Percentiles rank a stretch among this genome's conserved stretches.
Conservation (phyloP, 371 early-diverging fungal species). For the Circinella minor region DNA sequence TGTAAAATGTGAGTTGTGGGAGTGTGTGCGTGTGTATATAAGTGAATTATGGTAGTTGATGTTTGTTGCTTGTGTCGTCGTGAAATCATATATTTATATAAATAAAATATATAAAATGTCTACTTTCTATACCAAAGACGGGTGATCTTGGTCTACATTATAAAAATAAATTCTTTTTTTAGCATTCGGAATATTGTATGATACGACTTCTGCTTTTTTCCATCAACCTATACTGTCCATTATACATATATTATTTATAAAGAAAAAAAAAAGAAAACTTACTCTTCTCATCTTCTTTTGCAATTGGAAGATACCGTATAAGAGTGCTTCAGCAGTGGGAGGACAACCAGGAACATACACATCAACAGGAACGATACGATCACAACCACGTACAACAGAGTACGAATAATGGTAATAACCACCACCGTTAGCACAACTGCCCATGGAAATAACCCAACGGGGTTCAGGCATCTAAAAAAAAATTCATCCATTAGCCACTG, state of each 20-base stretch:
- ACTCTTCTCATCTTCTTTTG: slow-evolving; percentile 95
- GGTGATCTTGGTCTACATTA: slow-evolving; percentile 52
- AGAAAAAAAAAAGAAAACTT: slow-evolving; percentile 20
- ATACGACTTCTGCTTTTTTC: neutral
- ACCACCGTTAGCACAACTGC: slow-evolving; percentile 96
- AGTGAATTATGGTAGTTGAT: too few species aligned
- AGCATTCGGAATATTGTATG: neutral
- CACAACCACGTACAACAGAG: slow-evolving; percentile 94
- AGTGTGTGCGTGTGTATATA: neutral
- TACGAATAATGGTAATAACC: slow-evolving; percentile 99
- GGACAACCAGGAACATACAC: slow-evolving; percentile 99
- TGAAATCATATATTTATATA: too few species aligned
- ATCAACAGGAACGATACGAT: slow-evolving; percentile 96
- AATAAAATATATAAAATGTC: slow-evolving; percentile 7
- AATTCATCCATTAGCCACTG: neutral
- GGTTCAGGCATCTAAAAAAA: slow-evolving; percentile 89
- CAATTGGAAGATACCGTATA: slow-evolving; percentile 96
- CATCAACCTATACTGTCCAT: neutral
- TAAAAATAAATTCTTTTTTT: neutral
- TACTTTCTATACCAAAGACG: slow-evolving; percentile 66
- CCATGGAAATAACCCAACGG: slow-evolving; percentile 99
- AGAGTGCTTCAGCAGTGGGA: slow-evolving; percentile 95
- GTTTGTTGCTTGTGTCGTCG: too few species aligned
- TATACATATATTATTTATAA: too few species aligned
- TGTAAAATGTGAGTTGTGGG: neutral